Percentiles rank a stretch among this genome's conserved stretches.
Conservation (phyloP, 1,284 basidiomycete genomes). For the Fomes fomentarius region DNA sequence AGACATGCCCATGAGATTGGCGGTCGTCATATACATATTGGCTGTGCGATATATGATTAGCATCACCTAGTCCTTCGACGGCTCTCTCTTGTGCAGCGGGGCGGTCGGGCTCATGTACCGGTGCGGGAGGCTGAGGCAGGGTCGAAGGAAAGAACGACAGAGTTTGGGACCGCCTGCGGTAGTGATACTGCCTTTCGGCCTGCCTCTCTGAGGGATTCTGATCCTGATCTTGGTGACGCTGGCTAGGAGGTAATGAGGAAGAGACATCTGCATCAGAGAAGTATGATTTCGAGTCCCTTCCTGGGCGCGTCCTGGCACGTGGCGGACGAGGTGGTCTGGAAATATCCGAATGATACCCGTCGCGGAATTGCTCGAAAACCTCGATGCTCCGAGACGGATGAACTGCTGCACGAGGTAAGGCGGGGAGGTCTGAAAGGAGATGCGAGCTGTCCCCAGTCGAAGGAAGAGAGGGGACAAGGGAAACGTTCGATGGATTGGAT, state of each 20-base stretch:
- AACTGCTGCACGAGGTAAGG: constrained; percentile 13
- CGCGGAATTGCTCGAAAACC: constrained; percentile 22
- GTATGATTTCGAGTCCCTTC: constrained; percentile 28
- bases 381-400: constrained; percentile 21
- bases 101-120: constrained; percentile 3
- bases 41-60: constrained; percentile 15
- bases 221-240: constrained; percentile 19
- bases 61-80: constrained; percentile 1
- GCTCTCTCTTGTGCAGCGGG: constrained; percentile 11
- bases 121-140: constrained; percentile 5
- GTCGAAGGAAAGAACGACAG: constrained; percentile 21
- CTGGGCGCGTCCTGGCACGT: constrained; percentile 25
- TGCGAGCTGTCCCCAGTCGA: constrained; percentile 6
- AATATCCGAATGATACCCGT: constrained; percentile 32
- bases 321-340: constrained; percentile 30
- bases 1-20: constrained; percentile 35
- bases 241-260: constrained; percentile 12
- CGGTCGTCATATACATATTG: constrained; percentile 36
- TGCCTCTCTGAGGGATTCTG: constrained; percentile 16
- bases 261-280: constrained; percentile 31
- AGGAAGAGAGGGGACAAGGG: constrained; percentile 16
- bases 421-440: constrained; percentile 7
- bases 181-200: constrained; percentile 25
- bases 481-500: constrained; percentile 21
- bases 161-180: constrained; percentile 34